Percentiles rank a stretch among this genome's conserved stretches.
Conservation (phyloP, 495 filamentous ascomycete species). For the Neurospora intermedia region DNA sequence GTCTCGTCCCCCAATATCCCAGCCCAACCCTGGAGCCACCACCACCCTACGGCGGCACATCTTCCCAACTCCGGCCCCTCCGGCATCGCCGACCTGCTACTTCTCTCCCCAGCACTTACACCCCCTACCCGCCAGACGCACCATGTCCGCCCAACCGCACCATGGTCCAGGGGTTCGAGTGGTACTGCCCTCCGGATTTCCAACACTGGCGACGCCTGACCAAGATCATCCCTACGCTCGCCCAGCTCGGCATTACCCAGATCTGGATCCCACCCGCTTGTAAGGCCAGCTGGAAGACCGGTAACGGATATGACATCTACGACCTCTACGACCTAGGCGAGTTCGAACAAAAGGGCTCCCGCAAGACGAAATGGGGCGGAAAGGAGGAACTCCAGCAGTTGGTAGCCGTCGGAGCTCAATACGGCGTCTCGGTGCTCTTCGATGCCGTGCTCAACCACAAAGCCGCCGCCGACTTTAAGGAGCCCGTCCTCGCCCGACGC, state of each 20-base stretch:
- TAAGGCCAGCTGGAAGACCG: constrained; percentile 48
- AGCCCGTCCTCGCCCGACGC: constrained; percentile 46
- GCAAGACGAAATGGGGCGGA: constrained; percentile 59
- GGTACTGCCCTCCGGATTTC: constrained; percentile 56
- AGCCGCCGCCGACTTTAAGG: constrained; percentile 53
- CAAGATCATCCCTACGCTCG: constrained; percentile 40
- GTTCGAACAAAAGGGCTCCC: constrained; percentile 59
- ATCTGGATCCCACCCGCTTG: constrained; percentile 69
- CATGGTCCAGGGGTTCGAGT: constrained; percentile 66
- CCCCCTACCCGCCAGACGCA: not conserved
- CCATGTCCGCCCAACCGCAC: constrained; percentile 38
- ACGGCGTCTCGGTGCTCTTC: constrained; percentile 52
- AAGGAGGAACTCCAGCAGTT: constrained; percentile 50
- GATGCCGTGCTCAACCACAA: constrained; percentile 75
- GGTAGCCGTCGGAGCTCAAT: constrained; percentile 31
- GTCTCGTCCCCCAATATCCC: constrained; percentile 7
- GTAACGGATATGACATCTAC: constrained; percentile 71
- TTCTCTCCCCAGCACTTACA: constrained; percentile 8
- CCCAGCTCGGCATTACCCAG: constrained; percentile 50
- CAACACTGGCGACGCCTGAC: constrained; percentile 54
- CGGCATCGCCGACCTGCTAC: constrained; percentile 8
- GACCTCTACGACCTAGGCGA: constrained; percentile 77
- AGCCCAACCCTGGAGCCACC: not conserved
- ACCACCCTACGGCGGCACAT: constrained; percentile 5
- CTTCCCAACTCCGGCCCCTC: constrained; percentile 11